These are phyloP conservation scores for Lumnitzera racemosa DNA, from an alignment of 345 rosid genomes.

Conservation along the genomic window DNA sequence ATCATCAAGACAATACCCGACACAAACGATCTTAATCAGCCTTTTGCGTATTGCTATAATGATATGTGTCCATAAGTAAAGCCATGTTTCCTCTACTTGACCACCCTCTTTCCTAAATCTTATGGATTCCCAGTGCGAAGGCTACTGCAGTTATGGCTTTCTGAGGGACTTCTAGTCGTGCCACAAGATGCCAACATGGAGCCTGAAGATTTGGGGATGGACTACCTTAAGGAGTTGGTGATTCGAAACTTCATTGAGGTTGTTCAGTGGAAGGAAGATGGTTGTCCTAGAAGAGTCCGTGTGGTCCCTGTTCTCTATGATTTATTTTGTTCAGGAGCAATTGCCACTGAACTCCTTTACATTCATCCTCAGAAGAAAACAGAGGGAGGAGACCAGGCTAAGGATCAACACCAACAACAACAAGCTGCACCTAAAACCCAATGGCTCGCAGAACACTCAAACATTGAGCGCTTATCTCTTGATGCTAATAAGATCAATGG, in stretches of 20 bases:
- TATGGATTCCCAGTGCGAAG: slow-evolving; percentile 10
- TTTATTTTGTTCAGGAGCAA: slow-evolving; percentile 6
- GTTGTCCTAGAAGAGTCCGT: slow-evolving; percentile 11
- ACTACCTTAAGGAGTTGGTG: slow-evolving; percentile 10
- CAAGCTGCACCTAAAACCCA: too few species aligned
- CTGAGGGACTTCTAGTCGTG: slow-evolving; percentile 13
- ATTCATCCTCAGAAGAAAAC: background rate
- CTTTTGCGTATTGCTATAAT: background rate
- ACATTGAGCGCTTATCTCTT: too few species aligned
- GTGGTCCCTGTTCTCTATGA: slow-evolving; percentile 10
- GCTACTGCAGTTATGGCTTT: slow-evolving; percentile 19
- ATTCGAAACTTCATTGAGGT: slow-evolving; percentile 13
- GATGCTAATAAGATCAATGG: too few species aligned
- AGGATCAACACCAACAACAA: too few species aligned
- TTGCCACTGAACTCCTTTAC: slow-evolving; percentile 4
- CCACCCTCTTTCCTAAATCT: slow-evolving; percentile 11
- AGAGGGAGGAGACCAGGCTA: too few species aligned
- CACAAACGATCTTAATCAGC: too few species aligned
- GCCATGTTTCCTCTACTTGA: slow-evolving; percentile 16
- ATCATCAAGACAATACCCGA: background rate
- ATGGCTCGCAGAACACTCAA: too few species aligned
- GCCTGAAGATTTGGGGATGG: slow-evolving; percentile 10
- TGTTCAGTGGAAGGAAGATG: slow-evolving; percentile 12
- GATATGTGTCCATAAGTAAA: slow-evolving; percentile 8
- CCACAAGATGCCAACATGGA: background rate